Conservation (phyloP, 139 green algal species). For the Coelastrella sp. region DNA sequence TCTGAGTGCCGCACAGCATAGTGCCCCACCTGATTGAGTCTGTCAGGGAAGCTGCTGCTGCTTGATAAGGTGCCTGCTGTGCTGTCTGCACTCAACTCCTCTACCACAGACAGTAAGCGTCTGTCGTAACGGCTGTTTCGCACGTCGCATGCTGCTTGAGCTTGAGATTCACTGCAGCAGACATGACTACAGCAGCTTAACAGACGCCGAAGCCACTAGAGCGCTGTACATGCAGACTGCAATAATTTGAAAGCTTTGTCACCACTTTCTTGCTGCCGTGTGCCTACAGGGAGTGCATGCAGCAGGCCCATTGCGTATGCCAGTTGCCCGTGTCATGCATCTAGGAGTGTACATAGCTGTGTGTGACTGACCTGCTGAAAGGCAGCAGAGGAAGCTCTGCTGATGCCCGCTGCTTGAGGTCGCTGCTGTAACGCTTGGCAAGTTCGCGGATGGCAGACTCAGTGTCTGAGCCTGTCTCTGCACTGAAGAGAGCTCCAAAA, state of each 20-base stretch:
- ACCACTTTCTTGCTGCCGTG: no score
- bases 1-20: background rate
- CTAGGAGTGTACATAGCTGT: background rate
- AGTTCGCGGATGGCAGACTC: constrained; percentile 48
- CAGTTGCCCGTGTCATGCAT: no score
- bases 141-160: constrained; percentile 74
- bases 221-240: background rate
- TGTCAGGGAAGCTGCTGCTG: constrained; percentile 43
- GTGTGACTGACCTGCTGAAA: constrained; percentile 57
- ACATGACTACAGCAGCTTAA: background rate
- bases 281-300: no score
- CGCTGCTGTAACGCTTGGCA: constrained; percentile 34
- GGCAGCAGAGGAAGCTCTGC: constrained; percentile 71
- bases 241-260: background rate
- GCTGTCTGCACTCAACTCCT: constrained; percentile 28
- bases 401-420: constrained; percentile 61
- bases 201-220: background rate
- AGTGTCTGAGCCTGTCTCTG: constrained; percentile 5
- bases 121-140: constrained; percentile 71
- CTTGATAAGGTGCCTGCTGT: background rate
- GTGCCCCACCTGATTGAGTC: constrained; percentile 30
- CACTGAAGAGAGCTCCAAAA: constrained; percentile 63
- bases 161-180: constrained; percentile 53
- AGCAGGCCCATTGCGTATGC: no score
- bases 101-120: constrained; percentile 33